Conservation (phyloP, 2,329 filamentous ascomycete species). For the Pezicula radicicola region DNA sequence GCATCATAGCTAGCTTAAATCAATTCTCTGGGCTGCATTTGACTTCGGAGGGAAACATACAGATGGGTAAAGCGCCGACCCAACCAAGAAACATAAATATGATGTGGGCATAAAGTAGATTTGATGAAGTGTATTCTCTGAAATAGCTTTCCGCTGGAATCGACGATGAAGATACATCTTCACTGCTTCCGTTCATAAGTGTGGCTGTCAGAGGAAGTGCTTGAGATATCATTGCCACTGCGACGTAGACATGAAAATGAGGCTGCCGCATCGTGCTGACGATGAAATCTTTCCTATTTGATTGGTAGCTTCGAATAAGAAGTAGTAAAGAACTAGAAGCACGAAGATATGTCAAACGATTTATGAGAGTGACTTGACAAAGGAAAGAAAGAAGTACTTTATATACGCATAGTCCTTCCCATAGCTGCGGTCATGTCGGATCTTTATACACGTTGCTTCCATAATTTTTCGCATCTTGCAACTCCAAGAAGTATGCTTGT, state of each 20-base stretch:
- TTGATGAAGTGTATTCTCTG: constrained; percentile 6
- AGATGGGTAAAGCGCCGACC: constrained; percentile 5
- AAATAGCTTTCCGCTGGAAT: constrained; percentile 10
- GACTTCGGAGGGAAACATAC: constrained; percentile 5
- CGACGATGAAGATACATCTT: constrained; percentile 5
- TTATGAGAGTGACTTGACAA: constrained; percentile 6
- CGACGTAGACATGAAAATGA: constrained; percentile 4
- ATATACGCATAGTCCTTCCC: background rate
- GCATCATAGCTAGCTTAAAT: constrained; percentile 3
- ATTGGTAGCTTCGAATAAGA: constrained; percentile 1
- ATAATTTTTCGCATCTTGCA: constrained; percentile 10
- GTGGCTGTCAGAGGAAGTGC: constrained; percentile 8
- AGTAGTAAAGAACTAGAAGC: constrained; percentile 6
- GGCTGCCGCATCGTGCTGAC: constrained; percentile 6
- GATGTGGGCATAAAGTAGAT: constrained; percentile 7
- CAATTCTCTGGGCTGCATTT: constrained; percentile 2
- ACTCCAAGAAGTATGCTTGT: constrained; percentile 6
- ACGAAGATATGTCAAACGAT: constrained; percentile 5
- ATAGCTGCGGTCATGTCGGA: constrained; percentile 5
- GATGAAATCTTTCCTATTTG: constrained; percentile 2
- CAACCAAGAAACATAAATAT: constrained; percentile 7
- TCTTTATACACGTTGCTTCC: background rate
- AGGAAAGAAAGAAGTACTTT: constrained; percentile 5
- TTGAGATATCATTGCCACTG: constrained; percentile 5
- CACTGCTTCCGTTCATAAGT: constrained; percentile 5